phyloP scores from a whole-genome alignment of 768 basidiomycete species.

The Trametes coccinea region DNA sequence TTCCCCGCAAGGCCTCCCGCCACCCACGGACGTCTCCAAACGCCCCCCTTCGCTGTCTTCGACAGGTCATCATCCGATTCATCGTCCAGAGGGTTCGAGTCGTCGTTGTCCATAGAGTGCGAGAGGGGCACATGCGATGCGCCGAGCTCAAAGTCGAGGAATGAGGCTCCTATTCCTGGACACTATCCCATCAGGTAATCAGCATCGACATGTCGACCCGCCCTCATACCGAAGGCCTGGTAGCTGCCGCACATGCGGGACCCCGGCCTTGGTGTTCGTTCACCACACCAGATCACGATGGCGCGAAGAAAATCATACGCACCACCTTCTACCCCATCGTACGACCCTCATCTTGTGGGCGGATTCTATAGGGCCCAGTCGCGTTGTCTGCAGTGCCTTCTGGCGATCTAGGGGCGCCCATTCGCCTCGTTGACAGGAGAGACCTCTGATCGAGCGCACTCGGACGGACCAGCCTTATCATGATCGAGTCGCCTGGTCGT shows the following conservation, averaged over 20 bases:
- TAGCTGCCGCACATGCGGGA: constrained; percentile 8
- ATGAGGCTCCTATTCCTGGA: background rate
- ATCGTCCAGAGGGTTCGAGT: background rate
- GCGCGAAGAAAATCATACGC: background rate
- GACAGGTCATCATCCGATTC: background rate
- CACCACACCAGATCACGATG: constrained; percentile 5
- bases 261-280: background rate
- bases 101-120: background rate
- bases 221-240: constrained; percentile 2
- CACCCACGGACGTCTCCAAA: background rate
- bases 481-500: background rate
- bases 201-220: background rate
- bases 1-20: constrained; percentile 4
- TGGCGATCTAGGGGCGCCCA: background rate
- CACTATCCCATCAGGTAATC: background rate
- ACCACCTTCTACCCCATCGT: background rate
- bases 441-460: background rate
- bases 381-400: background rate
- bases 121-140: background rate
- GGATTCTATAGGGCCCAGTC: background rate
- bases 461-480: background rate
- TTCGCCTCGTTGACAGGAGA: background rate
- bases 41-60: too few species aligned
- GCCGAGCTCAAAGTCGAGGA: background rate
- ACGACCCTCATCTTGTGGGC: background rate